Evolutionary conservation across 108 stramenopile genomes (phyloP).

Genomic region (Fragilariopsis cylindrus): DNA sequence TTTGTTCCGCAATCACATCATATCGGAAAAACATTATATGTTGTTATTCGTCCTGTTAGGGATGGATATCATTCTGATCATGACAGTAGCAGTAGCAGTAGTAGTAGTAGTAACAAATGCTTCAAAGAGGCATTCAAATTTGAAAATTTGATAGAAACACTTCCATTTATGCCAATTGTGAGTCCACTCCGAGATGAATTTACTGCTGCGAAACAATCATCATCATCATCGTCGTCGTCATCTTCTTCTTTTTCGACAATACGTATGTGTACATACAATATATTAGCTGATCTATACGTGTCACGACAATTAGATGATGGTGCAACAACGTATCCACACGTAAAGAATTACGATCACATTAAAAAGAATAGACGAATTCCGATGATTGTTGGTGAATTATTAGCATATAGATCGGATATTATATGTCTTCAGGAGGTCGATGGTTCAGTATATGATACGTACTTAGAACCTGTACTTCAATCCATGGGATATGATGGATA

Average conservation of each 20-base stretch:
- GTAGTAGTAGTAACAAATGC: constrained; percentile 15
- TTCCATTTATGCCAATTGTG: constrained; percentile 18
- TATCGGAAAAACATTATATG: constrained; percentile 13
- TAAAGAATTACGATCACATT: constrained; percentile 37
- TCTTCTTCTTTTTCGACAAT: constrained; percentile 10
- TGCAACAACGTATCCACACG: constrained; percentile 49
- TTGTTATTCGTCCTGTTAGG: constrained; percentile 18
- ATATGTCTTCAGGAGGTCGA: constrained; percentile 86
- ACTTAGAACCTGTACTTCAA: constrained; percentile 35
- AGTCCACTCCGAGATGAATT: constrained; percentile 10
- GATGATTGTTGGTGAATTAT: constrained; percentile 66
- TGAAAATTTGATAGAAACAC: constrained; percentile 14
- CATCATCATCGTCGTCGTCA: constrained; percentile 1
- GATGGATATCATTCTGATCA: not conserved
- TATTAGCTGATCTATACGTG: constrained; percentile 65
- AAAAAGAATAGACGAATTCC: constrained; percentile 56
- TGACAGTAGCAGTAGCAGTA: not conserved
- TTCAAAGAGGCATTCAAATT: constrained; percentile 46
- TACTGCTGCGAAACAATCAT: constrained; percentile 10
- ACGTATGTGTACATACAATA: constrained; percentile 74
- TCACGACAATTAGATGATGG: constrained; percentile 37
- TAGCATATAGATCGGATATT: constrained; percentile 66
- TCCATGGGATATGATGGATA: constrained; percentile 55
- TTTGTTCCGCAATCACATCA: constrained; percentile 29
- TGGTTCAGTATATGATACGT: constrained; percentile 29